These are phyloP conservation scores for Physcomitrium patens DNA, from an alignment of 225 moss, liverwort and hornwort genomes.

Conservation along the genomic window DNA sequence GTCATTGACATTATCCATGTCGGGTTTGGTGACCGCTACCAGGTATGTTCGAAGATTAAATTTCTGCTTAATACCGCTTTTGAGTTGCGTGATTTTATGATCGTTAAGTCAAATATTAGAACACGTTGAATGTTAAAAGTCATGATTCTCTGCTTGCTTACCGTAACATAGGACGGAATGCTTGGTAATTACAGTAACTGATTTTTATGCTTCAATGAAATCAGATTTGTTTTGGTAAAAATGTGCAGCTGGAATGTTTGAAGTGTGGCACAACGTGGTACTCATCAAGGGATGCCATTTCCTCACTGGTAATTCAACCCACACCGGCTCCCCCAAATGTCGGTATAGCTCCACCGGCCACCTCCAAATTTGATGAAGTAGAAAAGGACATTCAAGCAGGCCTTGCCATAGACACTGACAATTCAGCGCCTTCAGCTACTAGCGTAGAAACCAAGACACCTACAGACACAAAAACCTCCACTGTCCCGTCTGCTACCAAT, in stretches of 20 bases:
- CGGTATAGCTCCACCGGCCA: constrained; percentile 91
- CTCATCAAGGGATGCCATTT: constrained; percentile 80
- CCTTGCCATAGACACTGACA: constrained; percentile 26
- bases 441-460: constrained; percentile 29
- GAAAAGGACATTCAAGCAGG: constrained; percentile 68
- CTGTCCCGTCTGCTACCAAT: not conserved
- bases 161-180: not conserved
- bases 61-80: constrained; percentile 1
- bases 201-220: too few species aligned
- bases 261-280: constrained; percentile 98
- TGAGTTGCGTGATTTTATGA: constrained; percentile 3
- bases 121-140: not conserved
- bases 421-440: not conserved
- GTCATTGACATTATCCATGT: constrained; percentile 94
- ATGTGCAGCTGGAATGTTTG: constrained; percentile 80
- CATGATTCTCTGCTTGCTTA: not conserved
- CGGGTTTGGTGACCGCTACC: constrained; percentile 86
- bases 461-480: constrained; percentile 30
- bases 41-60: constrained; percentile 44
- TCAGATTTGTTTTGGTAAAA: not conserved
- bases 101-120: not conserved
- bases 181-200: not conserved
- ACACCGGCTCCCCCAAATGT: constrained; percentile 65
- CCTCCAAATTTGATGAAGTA: constrained; percentile 94
- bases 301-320: constrained; percentile 71